Percentiles rank a stretch among this genome's conserved stretches.
Evolutionary conservation across 805 yeast genomes (phyloP).

Genomic region (Candida tammaniensis): DNA sequence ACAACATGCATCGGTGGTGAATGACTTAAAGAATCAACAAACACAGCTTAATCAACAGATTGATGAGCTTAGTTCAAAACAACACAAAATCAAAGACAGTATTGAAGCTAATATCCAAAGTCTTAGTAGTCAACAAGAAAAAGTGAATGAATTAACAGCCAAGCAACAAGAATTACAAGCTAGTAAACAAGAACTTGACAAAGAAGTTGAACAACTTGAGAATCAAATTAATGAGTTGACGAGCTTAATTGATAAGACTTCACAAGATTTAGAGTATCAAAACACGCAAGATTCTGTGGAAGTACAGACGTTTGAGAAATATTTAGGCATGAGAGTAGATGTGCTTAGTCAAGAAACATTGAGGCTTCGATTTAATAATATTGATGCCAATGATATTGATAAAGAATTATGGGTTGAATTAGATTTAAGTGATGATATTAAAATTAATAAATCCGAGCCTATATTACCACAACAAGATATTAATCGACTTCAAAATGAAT

Average conservation of each 20-base stretch:
- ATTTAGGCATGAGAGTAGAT: constrained; percentile 55
- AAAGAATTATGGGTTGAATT: constrained; percentile 44
- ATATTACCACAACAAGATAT: constrained; percentile 20
- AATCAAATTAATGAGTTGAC: constrained; percentile 14
- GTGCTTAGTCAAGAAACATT: constrained; percentile 47
- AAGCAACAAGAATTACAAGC: constrained; percentile 32
- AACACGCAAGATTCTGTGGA: constrained; percentile 50
- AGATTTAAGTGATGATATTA: constrained; percentile 43
- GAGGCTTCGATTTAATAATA: constrained; percentile 46
- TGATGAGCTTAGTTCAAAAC: constrained; percentile 22
- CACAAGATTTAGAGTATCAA: constrained; percentile 39
- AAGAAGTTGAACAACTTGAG: constrained; percentile 21
- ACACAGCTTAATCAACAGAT: constrained; percentile 29
- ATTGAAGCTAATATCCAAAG: constrained; percentile 22
- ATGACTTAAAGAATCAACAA: constrained; percentile 29
- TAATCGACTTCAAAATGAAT: constrained; percentile 18
- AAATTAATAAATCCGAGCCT: constrained; percentile 39
- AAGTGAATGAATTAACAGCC: constrained; percentile 31
- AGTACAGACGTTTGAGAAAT: constrained; percentile 46
- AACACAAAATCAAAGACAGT: constrained; percentile 24
- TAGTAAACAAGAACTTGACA: constrained; percentile 14
- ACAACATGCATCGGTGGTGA: constrained; percentile 26
- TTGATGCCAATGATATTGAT: constrained; percentile 43
- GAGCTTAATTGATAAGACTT: constrained; percentile 22
- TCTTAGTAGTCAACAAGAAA: constrained; percentile 28